A percentile compares a stretch with the other conserved stretches of the same genome.
Conservation (phyloP, 306 rosid species). For the Vicia faba region DNA sequence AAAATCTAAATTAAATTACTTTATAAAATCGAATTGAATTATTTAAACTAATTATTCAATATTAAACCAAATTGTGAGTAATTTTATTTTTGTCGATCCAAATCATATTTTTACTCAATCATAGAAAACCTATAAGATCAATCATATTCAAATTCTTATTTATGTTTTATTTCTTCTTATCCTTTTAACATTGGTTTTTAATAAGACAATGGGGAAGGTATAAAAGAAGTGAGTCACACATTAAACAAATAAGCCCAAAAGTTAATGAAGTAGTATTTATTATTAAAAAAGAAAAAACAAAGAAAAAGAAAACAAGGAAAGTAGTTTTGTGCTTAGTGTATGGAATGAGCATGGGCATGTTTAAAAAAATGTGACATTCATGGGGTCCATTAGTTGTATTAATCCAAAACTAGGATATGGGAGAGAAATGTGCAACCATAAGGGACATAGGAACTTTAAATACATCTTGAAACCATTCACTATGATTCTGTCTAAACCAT, state of each 20-base stretch:
- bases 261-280: not conserved
- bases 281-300: not conserved
- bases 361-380: slow-evolving; percentile 28
- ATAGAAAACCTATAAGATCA: not conserved
- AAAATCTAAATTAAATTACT: too few relatives aligned
- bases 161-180: not conserved
- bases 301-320: not conserved
- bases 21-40: too few relatives aligned
- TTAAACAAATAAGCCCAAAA: slow-evolving; percentile 4
- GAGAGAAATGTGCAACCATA: slow-evolving; percentile 33
- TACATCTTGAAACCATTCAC: slow-evolving; percentile 25
- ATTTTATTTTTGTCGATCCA: not conserved
- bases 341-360: slow-evolving; percentile 37
- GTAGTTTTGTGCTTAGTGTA: not conserved
- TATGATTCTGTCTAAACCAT: slow-evolving; percentile 41
- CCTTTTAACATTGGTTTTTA: not conserved
- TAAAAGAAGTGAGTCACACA: not conserved
- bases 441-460: slow-evolving; percentile 44
- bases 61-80: too few relatives aligned
- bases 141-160: not conserved
- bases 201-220: not conserved
- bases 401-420: slow-evolving; percentile 18
- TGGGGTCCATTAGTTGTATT: slow-evolving; percentile 36
- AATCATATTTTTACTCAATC: not conserved
- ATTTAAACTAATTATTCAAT: too few relatives aligned